Evolutionary conservation across 768 basidiomycete genomes (phyloP), one percentile per base, ranked within the genome.

Genomic region (Kondoa subrosea): DNA sequence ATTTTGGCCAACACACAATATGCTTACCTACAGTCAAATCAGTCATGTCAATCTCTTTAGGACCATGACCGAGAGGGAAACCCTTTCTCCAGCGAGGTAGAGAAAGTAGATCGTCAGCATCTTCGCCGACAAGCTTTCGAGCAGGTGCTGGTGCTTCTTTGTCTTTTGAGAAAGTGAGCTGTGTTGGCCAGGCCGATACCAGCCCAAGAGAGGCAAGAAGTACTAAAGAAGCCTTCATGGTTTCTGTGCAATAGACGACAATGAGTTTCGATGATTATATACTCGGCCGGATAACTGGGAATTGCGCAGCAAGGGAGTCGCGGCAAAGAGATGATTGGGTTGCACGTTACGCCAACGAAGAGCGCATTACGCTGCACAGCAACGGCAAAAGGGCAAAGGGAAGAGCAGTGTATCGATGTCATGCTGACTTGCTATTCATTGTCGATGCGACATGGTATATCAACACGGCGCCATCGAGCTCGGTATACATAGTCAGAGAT

Each of bases 1-100:
- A 14, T 31, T 27, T 60, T 60, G 25, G 30, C 4, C 4, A 8
- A 27, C 8, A 4, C n/a, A 60, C 25, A 60, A 60, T 4, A 60
- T 12, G 29, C 58, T 25, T 56, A 16, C 14, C 29, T 17, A 63
- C 33, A 33, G 61, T 63, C 61, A 30, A 32, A 32, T 32, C 61
- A 27, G 61, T 31, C 61, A 63, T 63, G 61, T 63, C 58, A 25
- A 59, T 59, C 25, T 25, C 4, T 12, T 27, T 31, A 59, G 21
- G 58, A 31, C 14, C 14, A 59, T 25, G 58, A 31, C 12, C 58
- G 8, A 31, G 25, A 59, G 58, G 58, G 25, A 12, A 4, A 59
- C 58, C 25, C 29, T 59, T 25, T 59, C 25, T 12, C 58, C 58
- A 59, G 14, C 58, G 58, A 25, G 14, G 4, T 8, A 50, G 8